phyloP scores from a whole-genome alignment of 306 rosid species.

The Trichosanthes truncata region DNA sequence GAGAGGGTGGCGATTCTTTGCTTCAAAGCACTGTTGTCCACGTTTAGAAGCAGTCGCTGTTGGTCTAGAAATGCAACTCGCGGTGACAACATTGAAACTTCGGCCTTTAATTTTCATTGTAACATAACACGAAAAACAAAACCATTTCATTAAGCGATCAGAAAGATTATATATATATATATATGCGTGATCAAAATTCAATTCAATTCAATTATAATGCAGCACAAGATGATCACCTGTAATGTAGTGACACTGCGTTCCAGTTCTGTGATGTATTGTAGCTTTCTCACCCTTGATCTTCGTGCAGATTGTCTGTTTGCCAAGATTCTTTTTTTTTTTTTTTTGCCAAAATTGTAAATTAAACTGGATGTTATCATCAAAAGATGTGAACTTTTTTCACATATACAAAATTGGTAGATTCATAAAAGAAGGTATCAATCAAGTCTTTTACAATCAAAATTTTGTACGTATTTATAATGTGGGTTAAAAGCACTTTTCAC shows the following conservation, averaged over 20 bases:
- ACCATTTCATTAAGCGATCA: not conserved
- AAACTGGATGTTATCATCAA: not conserved
- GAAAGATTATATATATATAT: too few species aligned
- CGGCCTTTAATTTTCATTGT: conserved; percentile 41
- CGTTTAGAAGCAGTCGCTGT: conserved; percentile 80
- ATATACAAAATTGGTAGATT: too few species aligned
- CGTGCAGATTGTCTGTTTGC: conserved; percentile 97
- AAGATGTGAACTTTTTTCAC: not conserved
- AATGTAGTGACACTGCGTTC: conserved; percentile 77
- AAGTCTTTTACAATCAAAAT: too few species aligned
- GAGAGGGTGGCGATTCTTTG: conserved; percentile 91
- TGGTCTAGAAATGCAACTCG: conserved; percentile 84
- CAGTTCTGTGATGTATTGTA: conserved; percentile 86
- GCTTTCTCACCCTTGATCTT: conserved; percentile 91
- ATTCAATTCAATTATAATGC: too few species aligned
- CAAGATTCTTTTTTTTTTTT: conserved; percentile 46
- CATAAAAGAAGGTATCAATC: too few species aligned
- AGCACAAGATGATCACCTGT: conserved; percentile 47
- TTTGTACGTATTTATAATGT: too few species aligned
- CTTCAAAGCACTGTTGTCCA: conserved; percentile 87
- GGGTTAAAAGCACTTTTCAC: too few species aligned
- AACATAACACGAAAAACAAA: not conserved
- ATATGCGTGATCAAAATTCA: too few species aligned
- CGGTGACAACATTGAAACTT: conserved; percentile 83
- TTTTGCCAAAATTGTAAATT: not conserved